Evolutionary conservation across 495 filamentous ascomycete species (phyloP).

Genomic region (Podospora sp.): DNA sequence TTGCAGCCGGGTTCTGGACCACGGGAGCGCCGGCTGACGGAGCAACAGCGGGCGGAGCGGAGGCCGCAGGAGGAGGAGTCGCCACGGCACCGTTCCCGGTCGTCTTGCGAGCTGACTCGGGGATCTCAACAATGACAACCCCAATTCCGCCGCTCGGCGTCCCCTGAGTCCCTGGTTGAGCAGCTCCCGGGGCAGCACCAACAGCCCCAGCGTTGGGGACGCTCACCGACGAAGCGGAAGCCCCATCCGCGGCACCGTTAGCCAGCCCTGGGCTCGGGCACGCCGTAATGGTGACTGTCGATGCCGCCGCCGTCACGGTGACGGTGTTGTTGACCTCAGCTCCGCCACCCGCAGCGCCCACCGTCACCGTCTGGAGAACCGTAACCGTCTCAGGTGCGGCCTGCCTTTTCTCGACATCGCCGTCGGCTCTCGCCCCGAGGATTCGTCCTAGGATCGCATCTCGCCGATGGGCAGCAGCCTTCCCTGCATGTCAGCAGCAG

Average conservation of each 20-base stretch:
- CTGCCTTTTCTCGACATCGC: slow-evolving; percentile 24
- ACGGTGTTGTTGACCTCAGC: slow-evolving; percentile 35
- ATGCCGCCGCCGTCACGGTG: slow-evolving; percentile 29
- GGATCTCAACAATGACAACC: slow-evolving; percentile 32
- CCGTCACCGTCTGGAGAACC: slow-evolving; percentile 37
- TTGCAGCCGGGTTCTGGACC: slow-evolving; percentile 14
- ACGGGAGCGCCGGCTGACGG: neutral
- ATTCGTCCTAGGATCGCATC: slow-evolving; percentile 36
- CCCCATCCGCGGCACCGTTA: slow-evolving; percentile 16
- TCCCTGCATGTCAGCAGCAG: neutral
- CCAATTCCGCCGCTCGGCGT: slow-evolving; percentile 34
- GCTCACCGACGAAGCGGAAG: neutral
- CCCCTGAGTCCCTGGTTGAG: slow-evolving; percentile 6
- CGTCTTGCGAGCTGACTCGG: slow-evolving; percentile 24
- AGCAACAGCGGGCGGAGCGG: slow-evolving; percentile 8
- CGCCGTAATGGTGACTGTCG: slow-evolving; percentile 46
- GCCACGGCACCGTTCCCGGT: slow-evolving; percentile 18
- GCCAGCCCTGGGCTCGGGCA: slow-evolving; percentile 26
- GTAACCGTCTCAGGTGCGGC: slow-evolving; percentile 39
- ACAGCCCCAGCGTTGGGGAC: slow-evolving; percentile 10
- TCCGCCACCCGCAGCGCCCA: slow-evolving; percentile 29
- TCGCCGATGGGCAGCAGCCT: slow-evolving; percentile 42
- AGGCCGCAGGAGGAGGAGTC: slow-evolving; percentile 21
- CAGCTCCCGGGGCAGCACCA: slow-evolving; percentile 12
- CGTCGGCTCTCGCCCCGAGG: slow-evolving; percentile 29